Evolutionary conservation across 345 rosid genomes (phyloP), one percentile per base, ranked within the genome.

Genomic region (Jatropha curcas): DNA sequence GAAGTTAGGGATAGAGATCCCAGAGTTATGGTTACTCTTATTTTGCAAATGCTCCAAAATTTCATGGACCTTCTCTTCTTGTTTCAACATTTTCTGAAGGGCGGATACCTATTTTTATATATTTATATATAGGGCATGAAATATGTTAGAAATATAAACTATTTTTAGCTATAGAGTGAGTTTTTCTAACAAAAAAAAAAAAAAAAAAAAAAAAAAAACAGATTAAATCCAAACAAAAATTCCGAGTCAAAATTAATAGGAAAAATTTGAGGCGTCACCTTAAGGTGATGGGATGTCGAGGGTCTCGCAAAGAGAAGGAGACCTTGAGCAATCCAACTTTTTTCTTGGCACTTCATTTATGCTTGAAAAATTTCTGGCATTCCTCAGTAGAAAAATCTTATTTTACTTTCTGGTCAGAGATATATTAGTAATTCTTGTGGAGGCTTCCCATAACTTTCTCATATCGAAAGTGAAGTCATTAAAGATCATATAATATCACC

Each of bases 11-110:
- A 90, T 84, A 25, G 82, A 39, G 60, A 88, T 73, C 27, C 80
- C 77, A 39, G 88, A 80, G 57, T 81, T 86, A 67, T 74, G 73
- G 27, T 72, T 77, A 37, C 72, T 81, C 79, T 77, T 65, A 27
- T 82, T 69, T 71, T 89, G 92, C 11, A 88, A 83, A 22, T 60
- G 74, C 56, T 86, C 86, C 81, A 92, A 82, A 76, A 89, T 80
- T 74, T 88, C 90, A 61, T 86, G 91, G 85, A 88, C 84, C 66
- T 81, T 88, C 62, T 90, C 93, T 86, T 94, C 97, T 79, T 92
- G 95, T 65, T 84, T 81, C 71, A 94, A 78, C 97, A 90, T 84
- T 70, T 90, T 88, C 63, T 85, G 84, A 72, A 94, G 92, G 78
- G 84, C 81, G 48, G 79, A 71, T 43, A 94, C 95, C 97, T 92